A percentile compares a stretch with the other conserved stretches of the same genome.
phyloP scores from a whole-genome alignment of 192 early-diverging fungal species.

The Powellomyces hirtus region DNA sequence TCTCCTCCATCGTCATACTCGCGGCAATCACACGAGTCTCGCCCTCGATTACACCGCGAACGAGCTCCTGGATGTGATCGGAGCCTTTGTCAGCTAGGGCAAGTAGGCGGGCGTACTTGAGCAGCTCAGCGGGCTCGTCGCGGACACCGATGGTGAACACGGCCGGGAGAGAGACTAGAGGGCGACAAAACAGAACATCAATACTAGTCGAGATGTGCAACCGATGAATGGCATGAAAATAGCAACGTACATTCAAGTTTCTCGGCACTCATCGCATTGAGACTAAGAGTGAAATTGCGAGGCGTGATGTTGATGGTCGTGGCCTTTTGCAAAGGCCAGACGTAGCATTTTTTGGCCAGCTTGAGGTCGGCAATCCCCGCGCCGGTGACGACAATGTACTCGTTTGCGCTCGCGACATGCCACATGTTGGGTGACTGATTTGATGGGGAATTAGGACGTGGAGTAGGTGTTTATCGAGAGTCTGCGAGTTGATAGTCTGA shows the following conservation, averaged over 20 bases:
- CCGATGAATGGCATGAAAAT: background rate
- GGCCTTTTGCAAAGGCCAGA: slow-evolving; percentile 29
- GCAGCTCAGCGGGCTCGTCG: slow-evolving; percentile 15
- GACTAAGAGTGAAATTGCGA: slow-evolving; percentile 21
- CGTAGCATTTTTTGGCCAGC: slow-evolving; percentile 31
- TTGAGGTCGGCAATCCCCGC: slow-evolving; percentile 34
- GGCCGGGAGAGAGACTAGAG: slow-evolving; percentile 38
- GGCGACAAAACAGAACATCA: slow-evolving; percentile 37
- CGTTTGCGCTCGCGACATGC: slow-evolving; percentile 28
- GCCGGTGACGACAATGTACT: slow-evolving; percentile 48
- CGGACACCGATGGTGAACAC: slow-evolving; percentile 43
- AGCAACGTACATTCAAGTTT: too few relatives aligned
- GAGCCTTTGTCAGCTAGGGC: slow-evolving; percentile 1
- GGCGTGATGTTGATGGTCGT: slow-evolving; percentile 33
- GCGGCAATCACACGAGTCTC: slow-evolving; percentile 58
- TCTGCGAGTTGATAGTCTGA: too few relatives aligned
- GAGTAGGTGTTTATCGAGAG: too few relatives aligned
- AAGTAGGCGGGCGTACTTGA: slow-evolving; percentile 28
- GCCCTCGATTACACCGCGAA: slow-evolving; percentile 54
- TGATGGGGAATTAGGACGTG: too few relatives aligned
- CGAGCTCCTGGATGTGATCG: slow-evolving; percentile 35
- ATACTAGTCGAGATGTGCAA: slow-evolving; percentile 31
- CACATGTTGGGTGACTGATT: too few relatives aligned
- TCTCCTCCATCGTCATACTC: slow-evolving; percentile 55
- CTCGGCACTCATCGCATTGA: background rate